These are phyloP conservation scores for Nicotiana benthamiana DNA, from an alignment of 257 asterid species.

Conservation along the genomic window DNA sequence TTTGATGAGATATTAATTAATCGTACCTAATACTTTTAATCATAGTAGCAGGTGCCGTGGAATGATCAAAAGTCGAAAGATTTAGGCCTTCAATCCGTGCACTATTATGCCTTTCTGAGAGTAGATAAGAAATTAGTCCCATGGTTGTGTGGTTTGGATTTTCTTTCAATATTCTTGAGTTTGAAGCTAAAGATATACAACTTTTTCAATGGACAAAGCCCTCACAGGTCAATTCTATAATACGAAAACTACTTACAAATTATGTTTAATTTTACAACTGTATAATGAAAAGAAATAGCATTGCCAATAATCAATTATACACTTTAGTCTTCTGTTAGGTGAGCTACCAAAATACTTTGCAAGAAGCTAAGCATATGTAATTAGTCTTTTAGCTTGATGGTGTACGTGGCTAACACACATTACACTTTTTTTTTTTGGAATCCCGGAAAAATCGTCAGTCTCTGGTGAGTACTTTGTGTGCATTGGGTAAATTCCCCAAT, in stretches of 20 bases:
- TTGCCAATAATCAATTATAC: conserved; percentile 13
- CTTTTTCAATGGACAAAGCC: conserved; percentile 4
- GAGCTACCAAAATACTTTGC: conserved; percentile 40
- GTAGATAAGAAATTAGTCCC: conserved; percentile 15
- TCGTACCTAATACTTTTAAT: conserved; percentile 61
- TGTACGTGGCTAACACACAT: conserved; percentile 26
- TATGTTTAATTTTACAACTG: neutral
- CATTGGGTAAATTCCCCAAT: too few relatives aligned
- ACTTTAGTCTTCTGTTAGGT: conserved; percentile 58
- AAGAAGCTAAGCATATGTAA: conserved; percentile 8
- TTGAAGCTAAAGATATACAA: neutral
- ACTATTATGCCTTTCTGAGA: conserved; percentile 63
- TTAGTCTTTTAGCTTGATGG: neutral
- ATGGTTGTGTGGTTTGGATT: neutral
- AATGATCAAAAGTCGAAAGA: conserved; percentile 35
- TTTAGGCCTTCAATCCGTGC: conserved; percentile 47
- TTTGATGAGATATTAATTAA: neutral
- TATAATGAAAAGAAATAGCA: conserved; percentile 11
- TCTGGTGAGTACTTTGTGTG: too few relatives aligned
- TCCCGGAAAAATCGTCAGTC: too few relatives aligned
- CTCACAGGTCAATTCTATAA: conserved; percentile 4
- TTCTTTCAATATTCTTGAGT: neutral
- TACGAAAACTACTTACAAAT: conserved; percentile 3
- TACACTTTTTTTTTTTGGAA: too few relatives aligned
- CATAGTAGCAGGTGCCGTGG: conserved; percentile 40